Conservation (phyloP, 768 basidiomycete genomes). For the Dendrothele bispora region DNA sequence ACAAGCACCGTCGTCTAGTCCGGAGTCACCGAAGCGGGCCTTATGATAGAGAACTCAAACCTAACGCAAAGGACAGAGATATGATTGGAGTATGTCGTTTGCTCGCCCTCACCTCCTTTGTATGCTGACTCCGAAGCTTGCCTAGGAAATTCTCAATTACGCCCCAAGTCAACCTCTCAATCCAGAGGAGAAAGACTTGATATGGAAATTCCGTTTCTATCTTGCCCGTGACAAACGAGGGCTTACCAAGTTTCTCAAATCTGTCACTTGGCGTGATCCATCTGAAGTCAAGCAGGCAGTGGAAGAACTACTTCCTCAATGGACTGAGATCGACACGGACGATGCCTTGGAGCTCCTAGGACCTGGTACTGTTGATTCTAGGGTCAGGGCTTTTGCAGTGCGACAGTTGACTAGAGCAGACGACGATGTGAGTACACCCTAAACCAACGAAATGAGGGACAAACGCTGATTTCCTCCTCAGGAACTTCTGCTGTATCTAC, state of each 20-base stretch:
- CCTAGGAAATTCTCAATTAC: constrained; percentile 84
- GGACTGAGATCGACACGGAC: constrained; percentile 97
- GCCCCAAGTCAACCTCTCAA: constrained; percentile 85
- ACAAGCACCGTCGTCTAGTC: constrained; percentile 92
- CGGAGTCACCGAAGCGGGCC: constrained; percentile 95
- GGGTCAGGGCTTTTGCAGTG: constrained; percentile 93
- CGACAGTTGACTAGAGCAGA: constrained; percentile 88
- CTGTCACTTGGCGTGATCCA: constrained; percentile 95
- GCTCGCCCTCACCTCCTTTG: not conserved
- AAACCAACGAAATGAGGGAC: not conserved
- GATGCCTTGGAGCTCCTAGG: constrained; percentile 95
- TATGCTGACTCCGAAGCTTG: not conserved
- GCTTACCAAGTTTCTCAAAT: constrained; percentile 95
- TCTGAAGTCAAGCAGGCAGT: constrained; percentile 98
- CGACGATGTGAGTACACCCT: constrained; percentile 70
- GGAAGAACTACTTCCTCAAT: constrained; percentile 90
- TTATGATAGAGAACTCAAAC: constrained; percentile 93
- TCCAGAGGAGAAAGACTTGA: constrained; percentile 91
- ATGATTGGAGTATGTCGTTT: constrained; percentile 74
- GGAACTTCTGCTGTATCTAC: constrained; percentile 89
- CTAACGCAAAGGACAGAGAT: constrained; percentile 93
- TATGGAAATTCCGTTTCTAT: constrained; percentile 99
- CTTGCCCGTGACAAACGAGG: constrained; percentile 89
- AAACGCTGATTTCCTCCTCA: constrained; percentile 29
- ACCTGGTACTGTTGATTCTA: constrained; percentile 84